Evolutionary conservation across 768 basidiomycete species (phyloP).

Genomic region (Amanita thiersii): DNA sequence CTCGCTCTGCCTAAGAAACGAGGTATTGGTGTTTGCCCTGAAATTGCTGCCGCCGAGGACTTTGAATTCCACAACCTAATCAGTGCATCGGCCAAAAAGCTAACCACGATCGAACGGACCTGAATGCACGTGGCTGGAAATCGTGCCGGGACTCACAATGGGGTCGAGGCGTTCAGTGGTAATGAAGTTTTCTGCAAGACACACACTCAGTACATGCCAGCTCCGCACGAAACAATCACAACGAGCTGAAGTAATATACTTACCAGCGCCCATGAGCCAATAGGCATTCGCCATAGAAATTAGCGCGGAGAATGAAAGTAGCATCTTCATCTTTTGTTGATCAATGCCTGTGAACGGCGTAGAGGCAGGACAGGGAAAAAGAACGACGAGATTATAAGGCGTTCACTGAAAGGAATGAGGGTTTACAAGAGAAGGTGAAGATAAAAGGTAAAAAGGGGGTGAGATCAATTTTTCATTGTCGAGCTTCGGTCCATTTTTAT

Average conservation of each 20-base stretch:
- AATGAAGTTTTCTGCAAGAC: constrained; percentile 26
- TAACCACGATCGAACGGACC: constrained; percentile 18
- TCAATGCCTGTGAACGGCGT: constrained; percentile 1
- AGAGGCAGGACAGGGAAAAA: constrained; percentile 1
- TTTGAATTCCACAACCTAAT: constrained; percentile 12
- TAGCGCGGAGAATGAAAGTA: constrained; percentile 22
- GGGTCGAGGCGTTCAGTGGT: constrained; percentile 36
- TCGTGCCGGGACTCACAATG: constrained; percentile 29
- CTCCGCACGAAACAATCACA: no score
- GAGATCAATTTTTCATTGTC: not conserved
- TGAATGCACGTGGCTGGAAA: constrained; percentile 39
- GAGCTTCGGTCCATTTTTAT: not conserved
- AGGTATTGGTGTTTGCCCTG: constrained; percentile 30
- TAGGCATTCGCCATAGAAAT: constrained; percentile 30
- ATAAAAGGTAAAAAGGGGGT: not conserved
- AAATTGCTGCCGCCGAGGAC: constrained; percentile 50
- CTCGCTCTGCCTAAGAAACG: constrained; percentile 32
- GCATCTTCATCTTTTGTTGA: constrained; percentile 19
- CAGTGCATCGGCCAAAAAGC: constrained; percentile 1
- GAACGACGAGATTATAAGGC: constrained; percentile 2
- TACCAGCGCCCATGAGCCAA: constrained; percentile 37
- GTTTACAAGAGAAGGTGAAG: not conserved
- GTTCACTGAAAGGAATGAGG: not conserved
- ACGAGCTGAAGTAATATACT: constrained; percentile 8
- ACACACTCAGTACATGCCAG: no score